Evolutionary conservation across 345 rosid species (phyloP), one percentile per base, ranked within the genome.

Genomic region (Eucalyptus sp.): DNA sequence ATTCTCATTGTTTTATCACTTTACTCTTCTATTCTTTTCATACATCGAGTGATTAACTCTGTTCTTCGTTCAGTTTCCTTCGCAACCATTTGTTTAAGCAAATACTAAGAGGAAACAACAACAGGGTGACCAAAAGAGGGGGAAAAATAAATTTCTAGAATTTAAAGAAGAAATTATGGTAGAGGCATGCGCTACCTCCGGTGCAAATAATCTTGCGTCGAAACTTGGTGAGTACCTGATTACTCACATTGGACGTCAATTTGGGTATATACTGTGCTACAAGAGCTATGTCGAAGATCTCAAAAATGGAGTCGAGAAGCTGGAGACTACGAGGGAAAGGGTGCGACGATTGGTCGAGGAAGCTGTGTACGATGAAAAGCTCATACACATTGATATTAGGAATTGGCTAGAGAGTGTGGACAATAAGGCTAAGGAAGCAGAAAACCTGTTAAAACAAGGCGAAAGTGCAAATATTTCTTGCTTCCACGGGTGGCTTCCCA

Each of bases 151-250:
- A 27, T 1, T 62, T 29, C 33, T 62, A 62, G 33, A 29, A 0
- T 1, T 13, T 6, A 62, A 1, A n/a, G 76, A 66, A 66, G 2
- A 7, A n/a, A 66, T 14, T 66, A n/a, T 66, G 76, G 41, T 3
- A 0, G 66, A 60, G 66, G 6, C 76, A 66, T 62, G 1, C 4
- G 41, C 3, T 64, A 4, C 41, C 3, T 7, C 76, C 0, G 17
- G 1, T 29, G 17, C 71, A 13, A 1, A 0, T 0, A 13, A 3
- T 6, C 33, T 62, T 6, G 3, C 3, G 0, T 62, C 37, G 1
- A 64, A 29, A 64, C 37, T 64, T 0, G 18, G 33, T 27, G 33
- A 27, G 33, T 13, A 62, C 68, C 33, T 62, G 8, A 6, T 62
- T 13, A 3, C 16, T 62, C n/a, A 0, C 16, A 3, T 62, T 13